These are phyloP conservation scores for Malania oleifera DNA, from an alignment of 164 flowering plant genomes.

Conservation along the genomic window DNA sequence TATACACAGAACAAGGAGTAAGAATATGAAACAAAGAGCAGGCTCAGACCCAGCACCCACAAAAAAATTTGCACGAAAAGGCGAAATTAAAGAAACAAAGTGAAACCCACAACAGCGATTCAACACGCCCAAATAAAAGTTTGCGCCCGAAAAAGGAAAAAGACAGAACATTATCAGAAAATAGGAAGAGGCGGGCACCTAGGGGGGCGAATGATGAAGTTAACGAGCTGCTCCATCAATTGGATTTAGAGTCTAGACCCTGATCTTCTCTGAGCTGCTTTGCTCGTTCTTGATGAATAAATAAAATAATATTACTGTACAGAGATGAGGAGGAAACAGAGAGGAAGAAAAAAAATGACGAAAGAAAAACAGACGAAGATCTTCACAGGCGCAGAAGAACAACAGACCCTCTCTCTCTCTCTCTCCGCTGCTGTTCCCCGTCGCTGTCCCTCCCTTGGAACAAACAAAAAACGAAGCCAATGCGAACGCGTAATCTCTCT, in stretches of 20 bases:
- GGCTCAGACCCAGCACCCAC: background rate
- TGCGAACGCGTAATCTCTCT: too few relatives aligned
- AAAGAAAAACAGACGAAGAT: background rate
- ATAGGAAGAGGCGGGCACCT: conserved; percentile 36
- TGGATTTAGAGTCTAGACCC: too few relatives aligned
- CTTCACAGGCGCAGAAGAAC: conserved; percentile 4
- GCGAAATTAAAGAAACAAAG: background rate
- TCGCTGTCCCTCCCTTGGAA: too few relatives aligned
- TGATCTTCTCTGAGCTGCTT: background rate
- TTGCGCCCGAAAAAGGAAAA: background rate
- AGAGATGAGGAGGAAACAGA: background rate
- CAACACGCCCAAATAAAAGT: background rate
- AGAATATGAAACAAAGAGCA: background rate
- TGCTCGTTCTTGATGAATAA: background rate
- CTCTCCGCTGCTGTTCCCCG: too few relatives aligned
- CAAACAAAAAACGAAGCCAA: too few relatives aligned
- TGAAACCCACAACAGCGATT: too few relatives aligned
- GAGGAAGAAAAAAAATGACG: background rate
- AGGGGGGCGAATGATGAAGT: conserved; percentile 93
- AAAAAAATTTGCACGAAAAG: background rate
- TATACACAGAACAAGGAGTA: background rate
- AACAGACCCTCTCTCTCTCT: background rate
- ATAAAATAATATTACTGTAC: background rate
- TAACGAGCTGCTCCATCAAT: conserved; percentile 90
- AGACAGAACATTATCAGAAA: background rate